Percentiles rank a stretch among this genome's conserved stretches.
Conservation (phyloP, 2,329 filamentous ascomycete genomes). For the Chrysoporthe austroafricana region DNA sequence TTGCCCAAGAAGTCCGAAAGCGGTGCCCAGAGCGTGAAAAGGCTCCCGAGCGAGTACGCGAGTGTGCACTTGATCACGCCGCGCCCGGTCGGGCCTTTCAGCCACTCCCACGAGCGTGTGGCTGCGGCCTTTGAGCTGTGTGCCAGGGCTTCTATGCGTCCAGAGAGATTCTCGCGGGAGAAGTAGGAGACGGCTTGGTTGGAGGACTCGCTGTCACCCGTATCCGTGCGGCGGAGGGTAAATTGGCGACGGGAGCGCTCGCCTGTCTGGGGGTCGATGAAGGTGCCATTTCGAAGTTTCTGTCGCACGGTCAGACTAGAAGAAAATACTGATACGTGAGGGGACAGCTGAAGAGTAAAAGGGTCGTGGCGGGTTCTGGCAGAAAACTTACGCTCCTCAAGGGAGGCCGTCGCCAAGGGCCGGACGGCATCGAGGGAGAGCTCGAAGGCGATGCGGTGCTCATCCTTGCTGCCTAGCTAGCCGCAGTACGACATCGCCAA, state of each 20-base stretch:
- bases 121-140: slow-evolving; percentile 45
- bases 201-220: slow-evolving; percentile 32
- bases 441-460: slow-evolving; percentile 36
- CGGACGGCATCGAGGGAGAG: slow-evolving; percentile 12
- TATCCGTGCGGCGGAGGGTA: slow-evolving; percentile 64
- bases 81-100: slow-evolving; percentile 73
- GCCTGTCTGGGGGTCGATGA: slow-evolving; percentile 84
- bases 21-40: slow-evolving; percentile 80
- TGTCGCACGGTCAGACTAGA: slow-evolving; percentile 37
- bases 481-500: slow-evolving; percentile 18
- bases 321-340: background rate
- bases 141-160: slow-evolving; percentile 40
- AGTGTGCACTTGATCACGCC: slow-evolving; percentile 89
- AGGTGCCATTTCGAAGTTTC: slow-evolving; percentile 83
- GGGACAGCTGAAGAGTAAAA: background rate
- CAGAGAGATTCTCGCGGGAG: slow-evolving; percentile 40
- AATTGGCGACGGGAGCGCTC: slow-evolving; percentile 82
- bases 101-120: slow-evolving; percentile 59
- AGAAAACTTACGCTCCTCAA: slow-evolving; percentile 49
- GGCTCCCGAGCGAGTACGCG: slow-evolving; percentile 83
- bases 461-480: slow-evolving; percentile 34
- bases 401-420: slow-evolving; percentile 41
- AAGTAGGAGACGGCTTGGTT: slow-evolving; percentile 41
- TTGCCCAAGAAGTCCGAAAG: slow-evolving; percentile 76
- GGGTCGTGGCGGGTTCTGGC: background rate